phyloP scores from a whole-genome alignment of 192 early-diverging fungal species.

The Coemansia sp. region DNA sequence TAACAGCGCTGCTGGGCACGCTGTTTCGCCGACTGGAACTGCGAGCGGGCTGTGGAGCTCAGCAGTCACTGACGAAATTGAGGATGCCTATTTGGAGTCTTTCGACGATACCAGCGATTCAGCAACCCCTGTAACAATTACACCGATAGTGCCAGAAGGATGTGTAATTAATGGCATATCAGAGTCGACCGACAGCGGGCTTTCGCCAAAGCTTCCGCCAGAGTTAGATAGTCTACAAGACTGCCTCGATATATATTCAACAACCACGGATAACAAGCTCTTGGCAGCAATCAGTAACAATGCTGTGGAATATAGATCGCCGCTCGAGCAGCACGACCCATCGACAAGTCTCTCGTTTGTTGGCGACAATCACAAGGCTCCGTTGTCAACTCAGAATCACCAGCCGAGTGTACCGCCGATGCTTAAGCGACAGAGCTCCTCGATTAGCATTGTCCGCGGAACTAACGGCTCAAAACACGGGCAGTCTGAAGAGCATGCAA shows the following conservation, averaged over 20 bases:
- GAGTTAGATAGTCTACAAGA: conserved; percentile 33
- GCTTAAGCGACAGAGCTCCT: conserved; percentile 6
- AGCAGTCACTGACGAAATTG: conserved; percentile 64
- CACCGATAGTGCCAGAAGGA: not conserved
- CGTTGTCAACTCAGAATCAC: not conserved
- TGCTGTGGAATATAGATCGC: not conserved
- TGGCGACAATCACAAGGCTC: not conserved
- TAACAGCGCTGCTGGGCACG: conserved; percentile 1
- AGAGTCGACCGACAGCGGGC: not conserved
- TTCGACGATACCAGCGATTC: conserved; percentile 52
- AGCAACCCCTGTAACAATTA: not conserved
- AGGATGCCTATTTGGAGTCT: conserved; percentile 78
- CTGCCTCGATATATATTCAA: conserved; percentile 31
- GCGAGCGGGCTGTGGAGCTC: conserved; percentile 47
- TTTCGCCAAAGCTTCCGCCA: conserved; percentile 16
- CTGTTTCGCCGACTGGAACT: not conserved
- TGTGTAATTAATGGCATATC: not conserved
- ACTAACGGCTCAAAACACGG: not conserved
- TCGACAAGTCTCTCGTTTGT: not conserved
- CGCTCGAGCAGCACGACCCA: not conserved
- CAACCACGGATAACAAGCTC: not conserved
- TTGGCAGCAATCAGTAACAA: conserved; percentile 1
- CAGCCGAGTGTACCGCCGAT: not conserved
- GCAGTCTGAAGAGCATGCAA: not conserved
- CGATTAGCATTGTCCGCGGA: not conserved